Conservation (phyloP, 129 eudicot species). For the Logfia minima region DNA sequence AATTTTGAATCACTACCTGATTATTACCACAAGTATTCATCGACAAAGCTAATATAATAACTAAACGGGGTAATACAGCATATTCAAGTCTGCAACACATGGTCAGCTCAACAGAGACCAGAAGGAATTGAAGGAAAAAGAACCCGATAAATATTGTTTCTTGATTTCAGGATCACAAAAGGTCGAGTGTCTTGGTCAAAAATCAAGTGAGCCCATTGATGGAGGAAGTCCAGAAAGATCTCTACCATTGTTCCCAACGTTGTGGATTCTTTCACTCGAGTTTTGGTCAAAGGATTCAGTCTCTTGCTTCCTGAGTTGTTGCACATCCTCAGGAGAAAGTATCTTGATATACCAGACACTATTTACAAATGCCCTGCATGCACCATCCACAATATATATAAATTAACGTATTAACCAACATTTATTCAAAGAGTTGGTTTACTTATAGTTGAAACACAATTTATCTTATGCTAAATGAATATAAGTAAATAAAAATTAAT, state of each 20-base stretch:
- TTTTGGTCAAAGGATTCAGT: conserved; percentile 48
- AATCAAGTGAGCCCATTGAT: conserved; percentile 67
- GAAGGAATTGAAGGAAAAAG: not conserved
- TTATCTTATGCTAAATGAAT: not conserved
- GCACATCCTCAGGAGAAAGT: conserved; percentile 90
- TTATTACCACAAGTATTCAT: conserved; percentile 31
- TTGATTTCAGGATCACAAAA: conserved; percentile 15
- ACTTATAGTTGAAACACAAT: not conserved
- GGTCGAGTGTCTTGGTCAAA: conserved; percentile 35
- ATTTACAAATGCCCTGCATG: conserved; percentile 91
- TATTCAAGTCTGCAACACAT: conserved; percentile 5
- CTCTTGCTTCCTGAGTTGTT: conserved; percentile 76
- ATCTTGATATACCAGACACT: conserved; percentile 97
- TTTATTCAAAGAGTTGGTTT: not conserved
- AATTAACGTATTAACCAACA: not conserved
- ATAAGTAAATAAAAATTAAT: not conserved
- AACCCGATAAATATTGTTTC: not conserved
- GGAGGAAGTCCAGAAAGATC: conserved; percentile 57
- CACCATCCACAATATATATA: conserved; percentile 6
- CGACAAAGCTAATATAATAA: conserved; percentile 21
- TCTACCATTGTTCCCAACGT: conserved; percentile 35
- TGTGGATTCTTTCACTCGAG: conserved; percentile 50
- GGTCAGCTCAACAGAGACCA: conserved; percentile 16
- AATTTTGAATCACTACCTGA: conserved; percentile 20
- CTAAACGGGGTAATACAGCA: conserved; percentile 2